A percentile compares a stretch with the other conserved stretches of the same genome.
Conservation (phyloP, 1,139 yeast species). For the Arxiozyma telluris region DNA sequence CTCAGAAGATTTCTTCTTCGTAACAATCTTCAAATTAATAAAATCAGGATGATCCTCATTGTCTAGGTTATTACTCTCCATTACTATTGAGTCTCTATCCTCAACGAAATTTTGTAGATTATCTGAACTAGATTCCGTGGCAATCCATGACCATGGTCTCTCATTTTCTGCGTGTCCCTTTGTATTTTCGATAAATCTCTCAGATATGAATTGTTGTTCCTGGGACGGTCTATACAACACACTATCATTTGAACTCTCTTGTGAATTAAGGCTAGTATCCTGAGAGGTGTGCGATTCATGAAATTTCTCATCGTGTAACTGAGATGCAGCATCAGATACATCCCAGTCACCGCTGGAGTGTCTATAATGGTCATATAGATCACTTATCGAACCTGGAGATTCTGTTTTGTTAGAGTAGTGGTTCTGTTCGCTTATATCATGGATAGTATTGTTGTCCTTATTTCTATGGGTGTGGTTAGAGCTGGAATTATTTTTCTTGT, state of each 20-base stretch:
- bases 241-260: slow-evolving; percentile 11
- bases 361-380: slow-evolving; percentile 24
- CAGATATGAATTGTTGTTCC: slow-evolving; percentile 4
- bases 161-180: neutral
- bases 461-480: neutral
- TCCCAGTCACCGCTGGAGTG: slow-evolving; percentile 16
- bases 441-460: neutral
- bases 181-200: slow-evolving; percentile 1
- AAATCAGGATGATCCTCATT: slow-evolving; percentile 5
- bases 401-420: neutral
- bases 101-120: neutral
- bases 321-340: slow-evolving; percentile 7
- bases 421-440: neutral
- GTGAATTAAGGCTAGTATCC: slow-evolving; percentile 10
- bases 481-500: neutral
- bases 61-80: neutral
- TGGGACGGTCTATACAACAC: slow-evolving; percentile 7
- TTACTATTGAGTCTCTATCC: neutral
- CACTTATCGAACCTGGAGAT: slow-evolving; percentile 13
- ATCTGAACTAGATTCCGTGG: neutral
- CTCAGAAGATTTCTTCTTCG: slow-evolving; percentile 8
- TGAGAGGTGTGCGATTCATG: slow-evolving; percentile 5
- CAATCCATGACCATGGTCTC: slow-evolving; percentile 5
- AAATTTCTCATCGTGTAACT: neutral
- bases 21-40: slow-evolving; percentile 8